Evolutionary conservation across 768 basidiomycete genomes (phyloP).

Genomic region (Suillus spraguei): DNA sequence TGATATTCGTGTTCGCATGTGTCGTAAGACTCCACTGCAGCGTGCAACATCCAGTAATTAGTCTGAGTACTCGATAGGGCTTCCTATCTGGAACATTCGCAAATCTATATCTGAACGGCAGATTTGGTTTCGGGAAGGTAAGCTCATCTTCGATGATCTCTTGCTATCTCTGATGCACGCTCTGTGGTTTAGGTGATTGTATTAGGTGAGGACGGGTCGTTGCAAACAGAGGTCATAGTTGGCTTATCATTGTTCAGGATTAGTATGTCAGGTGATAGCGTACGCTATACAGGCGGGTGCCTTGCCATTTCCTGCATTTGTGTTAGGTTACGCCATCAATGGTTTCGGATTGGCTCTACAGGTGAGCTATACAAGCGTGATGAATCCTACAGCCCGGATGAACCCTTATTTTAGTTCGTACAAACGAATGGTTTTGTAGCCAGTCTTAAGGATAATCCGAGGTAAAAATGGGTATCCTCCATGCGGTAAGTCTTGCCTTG

Average conservation of each 20-base stretch:
- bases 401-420: slow-evolving; percentile 37
- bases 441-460: slow-evolving; percentile 39
- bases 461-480: slow-evolving; percentile 43
- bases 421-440: slow-evolving; percentile 51
- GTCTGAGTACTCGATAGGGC: slow-evolving; percentile 22
- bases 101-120: slow-evolving; percentile 31
- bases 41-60: background rate
- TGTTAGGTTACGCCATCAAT: slow-evolving; percentile 43
- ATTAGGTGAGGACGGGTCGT: slow-evolving; percentile 23
- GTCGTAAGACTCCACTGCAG: slow-evolving; percentile 32
- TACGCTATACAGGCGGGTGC: slow-evolving; percentile 42
- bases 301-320: slow-evolving; percentile 48
- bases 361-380: slow-evolving; percentile 33
- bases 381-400: background rate
- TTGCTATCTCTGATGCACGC: background rate
- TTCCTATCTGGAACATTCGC: slow-evolving; percentile 35
- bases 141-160: background rate
- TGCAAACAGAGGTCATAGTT: background rate
- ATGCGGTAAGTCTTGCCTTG: slow-evolving; percentile 35
- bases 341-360: slow-evolving; percentile 48
- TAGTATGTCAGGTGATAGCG: slow-evolving; percentile 31
- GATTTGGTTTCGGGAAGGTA: slow-evolving; percentile 39
- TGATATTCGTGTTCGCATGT: slow-evolving; percentile 56
- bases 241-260: slow-evolving; percentile 20
- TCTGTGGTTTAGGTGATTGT: slow-evolving; percentile 25